Evolutionary conservation across 306 rosid species (phyloP), one percentile per base, ranked within the genome.

Genomic region (Senna siamea): DNA sequence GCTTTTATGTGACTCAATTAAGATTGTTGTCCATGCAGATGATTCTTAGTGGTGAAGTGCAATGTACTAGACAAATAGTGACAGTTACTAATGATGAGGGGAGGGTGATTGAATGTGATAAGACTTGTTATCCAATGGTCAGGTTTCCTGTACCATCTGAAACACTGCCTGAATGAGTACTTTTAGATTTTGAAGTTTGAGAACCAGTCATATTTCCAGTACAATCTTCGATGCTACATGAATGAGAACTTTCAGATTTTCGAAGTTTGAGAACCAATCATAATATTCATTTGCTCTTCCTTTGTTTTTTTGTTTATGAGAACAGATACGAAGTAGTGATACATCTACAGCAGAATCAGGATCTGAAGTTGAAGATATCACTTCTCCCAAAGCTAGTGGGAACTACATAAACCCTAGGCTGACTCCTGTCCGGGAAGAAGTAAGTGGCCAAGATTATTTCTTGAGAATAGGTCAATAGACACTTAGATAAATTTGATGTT

Each of bases 321-420:
- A 56, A 72, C 88, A 89, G 89, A 83, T 78, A n/a, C 84, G 89
- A 85, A 86, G 89, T 51, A 86, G 97, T 83, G 98, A 93, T 78
- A 93, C 97, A 35, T 90, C 98, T 66, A 84, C 96, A 0, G 96
- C 87, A 23, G 98, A 93, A 78, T 93, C 98, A 17, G 98, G 98
- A 72, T 89, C 98, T 30, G 98, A 93, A 84, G 92, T 86, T 43
- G 98, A 93, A 81, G 96, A 90, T 76, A 82, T 93, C 72, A 80
- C 87, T 28, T 90, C 98, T 54, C 93, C 93, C 35, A 90, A 89
- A 85, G 87, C 89, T 61, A 80, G 70, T 73, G 86, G 80, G 74
- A 86, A 69, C 83, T 87, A 76, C 74, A 63, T 26, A 66, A 83
- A 74, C 69, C 97, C 93, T 11, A 84, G 78, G 81, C 74, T 93